Conservation (phyloP, 495 filamentous ascomycete genomes). For the Podospora bellae-mahoneyi region DNA sequence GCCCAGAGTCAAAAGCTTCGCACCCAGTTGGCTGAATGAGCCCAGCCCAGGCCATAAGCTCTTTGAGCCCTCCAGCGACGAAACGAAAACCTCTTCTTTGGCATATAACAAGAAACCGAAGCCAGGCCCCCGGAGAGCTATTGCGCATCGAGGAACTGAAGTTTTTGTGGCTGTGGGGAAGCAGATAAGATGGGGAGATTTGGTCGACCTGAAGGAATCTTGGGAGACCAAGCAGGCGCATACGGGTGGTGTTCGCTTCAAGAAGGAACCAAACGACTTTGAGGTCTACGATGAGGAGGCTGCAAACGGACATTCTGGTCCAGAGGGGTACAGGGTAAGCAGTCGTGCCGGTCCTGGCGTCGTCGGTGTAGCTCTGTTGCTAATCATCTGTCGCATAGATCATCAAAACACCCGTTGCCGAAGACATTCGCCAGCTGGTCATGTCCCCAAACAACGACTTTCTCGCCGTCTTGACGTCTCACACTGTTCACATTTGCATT, state of each 20-base stretch:
- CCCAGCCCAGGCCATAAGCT: conserved; percentile 70
- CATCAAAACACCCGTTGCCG: conserved; percentile 66
- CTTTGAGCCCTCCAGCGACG: conserved; percentile 49
- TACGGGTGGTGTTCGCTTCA: conserved; percentile 23
- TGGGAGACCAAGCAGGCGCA: conserved; percentile 47
- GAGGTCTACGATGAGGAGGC: conserved; percentile 34
- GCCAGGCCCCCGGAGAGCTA: conserved; percentile 60
- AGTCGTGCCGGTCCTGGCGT: background rate
- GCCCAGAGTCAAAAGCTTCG: conserved; percentile 77
- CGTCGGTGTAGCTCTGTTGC: background rate
- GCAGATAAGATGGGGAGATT: conserved; percentile 81
- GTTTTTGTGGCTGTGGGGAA: conserved; percentile 80
- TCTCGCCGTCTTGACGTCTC: conserved; percentile 75
- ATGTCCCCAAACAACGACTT: conserved; percentile 76
- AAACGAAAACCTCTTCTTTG: conserved; percentile 25
- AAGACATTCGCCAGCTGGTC: conserved; percentile 73
- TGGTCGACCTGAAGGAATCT: conserved; percentile 68
- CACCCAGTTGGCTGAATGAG: conserved; percentile 76
- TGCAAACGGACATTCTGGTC: conserved; percentile 21
- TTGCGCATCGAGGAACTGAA: conserved; percentile 73
- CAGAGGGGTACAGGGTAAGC: conserved; percentile 48
- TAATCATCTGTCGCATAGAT: conserved; percentile 42
- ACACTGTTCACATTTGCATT: conserved; percentile 78
- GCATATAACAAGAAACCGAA: conserved; percentile 39
- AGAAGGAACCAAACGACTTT: conserved; percentile 33